These are phyloP conservation scores for Lipomyces mesembrius DNA, from an alignment of 805 yeast genomes.

Conservation along the genomic window DNA sequence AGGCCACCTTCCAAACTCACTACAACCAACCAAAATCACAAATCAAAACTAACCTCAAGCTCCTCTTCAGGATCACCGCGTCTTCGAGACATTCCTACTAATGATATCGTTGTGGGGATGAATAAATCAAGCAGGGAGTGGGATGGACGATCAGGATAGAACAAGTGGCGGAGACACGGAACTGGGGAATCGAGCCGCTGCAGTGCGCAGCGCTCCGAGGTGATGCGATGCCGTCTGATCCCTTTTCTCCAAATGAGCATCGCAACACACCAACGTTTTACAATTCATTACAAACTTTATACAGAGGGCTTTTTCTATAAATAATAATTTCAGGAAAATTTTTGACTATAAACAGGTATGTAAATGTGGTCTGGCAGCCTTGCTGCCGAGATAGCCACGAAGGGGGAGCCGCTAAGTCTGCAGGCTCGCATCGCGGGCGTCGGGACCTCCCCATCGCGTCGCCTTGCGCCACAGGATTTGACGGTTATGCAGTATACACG, in stretches of 20 bases:
- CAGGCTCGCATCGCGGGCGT: too few species aligned
- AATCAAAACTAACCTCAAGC: conserved; percentile 27
- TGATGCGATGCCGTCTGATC: too few species aligned
- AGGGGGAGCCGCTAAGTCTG: not conserved
- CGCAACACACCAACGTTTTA: not conserved
- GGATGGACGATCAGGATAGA: not conserved
- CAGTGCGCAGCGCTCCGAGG: too few species aligned
- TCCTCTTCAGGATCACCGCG: conserved; percentile 38
- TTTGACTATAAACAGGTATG: not conserved
- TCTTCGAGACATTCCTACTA: conserved; percentile 27
- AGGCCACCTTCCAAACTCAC: not conserved
- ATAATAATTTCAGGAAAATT: too few species aligned
- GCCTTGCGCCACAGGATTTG: not conserved
- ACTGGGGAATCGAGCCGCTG: too few species aligned
- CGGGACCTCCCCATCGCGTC: not conserved
- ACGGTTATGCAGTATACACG: not conserved
- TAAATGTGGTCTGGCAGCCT: not conserved
- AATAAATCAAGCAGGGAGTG: not conserved
- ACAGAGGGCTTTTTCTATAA: not conserved
- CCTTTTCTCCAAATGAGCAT: not conserved
- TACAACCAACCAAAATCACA: not conserved
- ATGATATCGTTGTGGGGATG: not conserved
- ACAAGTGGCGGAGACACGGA: too few species aligned
- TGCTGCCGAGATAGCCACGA: not conserved
- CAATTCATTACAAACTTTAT: too few species aligned